A percentile compares a stretch with the other conserved stretches of the same genome.
phyloP scores from a whole-genome alignment of 2,329 filamentous ascomycete species.

The Pestalotiopsis sp. region DNA sequence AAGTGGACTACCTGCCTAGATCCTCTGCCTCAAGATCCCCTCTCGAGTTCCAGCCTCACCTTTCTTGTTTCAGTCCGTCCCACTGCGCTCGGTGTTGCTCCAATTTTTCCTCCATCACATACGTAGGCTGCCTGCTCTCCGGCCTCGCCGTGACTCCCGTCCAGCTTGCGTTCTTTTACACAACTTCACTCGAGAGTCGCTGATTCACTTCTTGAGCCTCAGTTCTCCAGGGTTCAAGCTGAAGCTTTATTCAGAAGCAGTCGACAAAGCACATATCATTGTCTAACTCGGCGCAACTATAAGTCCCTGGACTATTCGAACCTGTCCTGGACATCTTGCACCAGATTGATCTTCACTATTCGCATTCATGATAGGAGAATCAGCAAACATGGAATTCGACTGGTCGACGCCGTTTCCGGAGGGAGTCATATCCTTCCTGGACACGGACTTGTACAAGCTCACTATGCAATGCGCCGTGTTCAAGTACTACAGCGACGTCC shows the following conservation, averaged over 20 bases:
- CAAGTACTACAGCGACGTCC: slow-evolving; percentile 83
- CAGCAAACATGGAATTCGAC: slow-evolving; percentile 63
- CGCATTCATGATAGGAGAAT: not conserved
- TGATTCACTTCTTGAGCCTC: not conserved
- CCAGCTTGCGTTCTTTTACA: not conserved
- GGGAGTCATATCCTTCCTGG: slow-evolving; percentile 80
- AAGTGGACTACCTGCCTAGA: not conserved
- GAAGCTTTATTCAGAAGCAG: not conserved
- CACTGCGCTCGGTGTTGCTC: slow-evolving; percentile 4
- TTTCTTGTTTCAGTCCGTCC: not conserved
- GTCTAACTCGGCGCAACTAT: not conserved
- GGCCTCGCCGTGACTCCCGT: not conserved
- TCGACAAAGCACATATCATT: not conserved
- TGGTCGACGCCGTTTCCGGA: slow-evolving; percentile 70
- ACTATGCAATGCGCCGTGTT: slow-evolving; percentile 98
- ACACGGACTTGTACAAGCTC: slow-evolving; percentile 90
- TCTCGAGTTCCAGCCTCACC: not conserved
- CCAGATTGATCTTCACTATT: not conserved
- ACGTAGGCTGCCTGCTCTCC: not conserved
- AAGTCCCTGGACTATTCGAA: not conserved
- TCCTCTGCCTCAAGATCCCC: not conserved
- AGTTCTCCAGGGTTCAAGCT: not conserved
- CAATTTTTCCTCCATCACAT: not conserved
- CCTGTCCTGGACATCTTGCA: not conserved
- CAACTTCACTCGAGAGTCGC: not conserved